These are phyloP conservation scores for Beauveria medogensis DNA, from an alignment of 2,329 filamentous ascomycete genomes.

Conservation along the genomic window DNA sequence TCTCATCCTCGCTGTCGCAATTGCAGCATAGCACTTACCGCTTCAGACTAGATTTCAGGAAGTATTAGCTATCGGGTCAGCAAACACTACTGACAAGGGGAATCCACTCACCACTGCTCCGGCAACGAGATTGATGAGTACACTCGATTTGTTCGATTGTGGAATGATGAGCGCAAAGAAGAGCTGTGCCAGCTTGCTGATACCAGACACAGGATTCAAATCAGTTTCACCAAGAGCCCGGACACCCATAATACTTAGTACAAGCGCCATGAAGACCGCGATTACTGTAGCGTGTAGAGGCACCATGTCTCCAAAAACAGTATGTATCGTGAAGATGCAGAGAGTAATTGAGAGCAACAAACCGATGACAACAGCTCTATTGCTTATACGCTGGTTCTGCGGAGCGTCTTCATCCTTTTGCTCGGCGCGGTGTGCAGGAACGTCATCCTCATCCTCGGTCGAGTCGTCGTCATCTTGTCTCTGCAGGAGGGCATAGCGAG, in stretches of 20 bases:
- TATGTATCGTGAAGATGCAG: conserved; percentile 72
- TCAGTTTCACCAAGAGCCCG: conserved; percentile 73
- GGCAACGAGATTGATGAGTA: conserved; percentile 92
- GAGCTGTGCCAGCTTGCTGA: conserved; percentile 91
- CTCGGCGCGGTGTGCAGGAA: not conserved
- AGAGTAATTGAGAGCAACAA: conserved; percentile 68
- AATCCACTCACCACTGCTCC: conserved; percentile 59
- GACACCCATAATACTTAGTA: conserved; percentile 68
- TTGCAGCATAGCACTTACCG: conserved; percentile 20
- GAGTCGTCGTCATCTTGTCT: conserved; percentile 13
- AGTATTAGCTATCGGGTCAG: not conserved
- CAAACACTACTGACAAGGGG: not conserved
- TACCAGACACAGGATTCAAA: conserved; percentile 91
- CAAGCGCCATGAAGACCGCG: conserved; percentile 75
- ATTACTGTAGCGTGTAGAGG: conserved; percentile 67
- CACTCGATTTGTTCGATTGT: conserved; percentile 67
- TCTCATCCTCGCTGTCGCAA: not conserved
- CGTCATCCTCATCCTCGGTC: conserved; percentile 18
- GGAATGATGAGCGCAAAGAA: conserved; percentile 90
- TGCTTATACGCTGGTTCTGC: conserved; percentile 69
- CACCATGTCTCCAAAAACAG: conserved; percentile 77
- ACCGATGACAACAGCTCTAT: conserved; percentile 62
- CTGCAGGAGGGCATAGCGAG: conserved; percentile 14
- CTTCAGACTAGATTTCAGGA: conserved; percentile 27
- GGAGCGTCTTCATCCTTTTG: conserved; percentile 66